Percentiles rank a stretch among this genome's conserved stretches.
Conservation (phyloP, 2,329 filamentous ascomycete genomes). For the Arachnopeziza araneosa region DNA sequence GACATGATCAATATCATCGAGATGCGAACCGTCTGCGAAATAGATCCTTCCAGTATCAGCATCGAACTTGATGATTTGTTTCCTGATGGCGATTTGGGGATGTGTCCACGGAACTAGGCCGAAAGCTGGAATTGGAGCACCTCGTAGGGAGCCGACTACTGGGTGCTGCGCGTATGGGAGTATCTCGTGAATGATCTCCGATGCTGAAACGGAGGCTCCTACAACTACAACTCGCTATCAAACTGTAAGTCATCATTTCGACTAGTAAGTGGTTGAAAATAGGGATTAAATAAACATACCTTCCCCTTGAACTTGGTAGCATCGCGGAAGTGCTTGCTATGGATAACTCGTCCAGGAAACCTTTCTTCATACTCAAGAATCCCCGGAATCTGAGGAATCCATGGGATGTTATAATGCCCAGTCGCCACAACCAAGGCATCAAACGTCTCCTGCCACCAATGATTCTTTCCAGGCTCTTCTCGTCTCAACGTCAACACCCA, state of each 20-base stretch:
- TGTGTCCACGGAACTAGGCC: neutral
- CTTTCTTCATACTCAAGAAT: slow-evolving; percentile 32
- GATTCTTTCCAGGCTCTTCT: slow-evolving; percentile 36
- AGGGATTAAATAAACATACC: neutral
- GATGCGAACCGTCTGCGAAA: slow-evolving; percentile 47
- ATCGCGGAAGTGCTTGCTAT: neutral
- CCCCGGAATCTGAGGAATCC: slow-evolving; percentile 53
- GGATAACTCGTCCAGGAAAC: neutral
- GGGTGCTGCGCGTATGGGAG: slow-evolving; percentile 7
- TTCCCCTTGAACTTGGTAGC: neutral
- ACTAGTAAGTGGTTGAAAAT: neutral
- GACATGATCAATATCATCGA: slow-evolving; percentile 50
- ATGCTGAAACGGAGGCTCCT: slow-evolving; percentile 56
- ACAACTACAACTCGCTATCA: slow-evolving; percentile 44
- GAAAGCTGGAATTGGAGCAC: neutral
- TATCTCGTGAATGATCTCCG: slow-evolving; percentile 35
- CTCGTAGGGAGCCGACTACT: neutral
- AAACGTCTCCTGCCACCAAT: slow-evolving; percentile 58
- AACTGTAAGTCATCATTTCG: neutral
- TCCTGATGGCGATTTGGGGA: neutral
- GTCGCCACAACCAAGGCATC: slow-evolving; percentile 61
- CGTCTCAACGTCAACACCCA: slow-evolving; percentile 49
- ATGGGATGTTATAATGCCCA: slow-evolving; percentile 61
- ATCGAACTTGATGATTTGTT: neutral
- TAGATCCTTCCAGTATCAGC: slow-evolving; percentile 34